phyloP scores from a whole-genome alignment of 2,329 filamentous ascomycete species.

The Xylaria sp. region DNA sequence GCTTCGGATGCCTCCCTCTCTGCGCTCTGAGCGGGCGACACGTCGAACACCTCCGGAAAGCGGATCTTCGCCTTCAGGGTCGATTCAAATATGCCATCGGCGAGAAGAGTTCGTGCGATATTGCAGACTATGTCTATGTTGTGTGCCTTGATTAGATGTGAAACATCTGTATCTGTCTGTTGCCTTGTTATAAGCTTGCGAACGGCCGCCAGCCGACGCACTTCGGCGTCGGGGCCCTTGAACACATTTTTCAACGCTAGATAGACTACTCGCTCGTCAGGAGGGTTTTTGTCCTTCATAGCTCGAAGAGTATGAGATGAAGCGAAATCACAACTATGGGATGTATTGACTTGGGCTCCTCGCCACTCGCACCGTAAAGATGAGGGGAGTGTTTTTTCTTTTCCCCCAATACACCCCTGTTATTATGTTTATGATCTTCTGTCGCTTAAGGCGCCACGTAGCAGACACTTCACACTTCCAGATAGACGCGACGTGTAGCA shows the following conservation, averaged over 20 bases:
- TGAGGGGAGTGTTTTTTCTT: not conserved
- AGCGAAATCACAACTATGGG: too few species aligned
- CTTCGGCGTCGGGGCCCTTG: constrained; percentile 17
- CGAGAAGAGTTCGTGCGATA: constrained; percentile 18
- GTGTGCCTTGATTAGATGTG: constrained; percentile 20
- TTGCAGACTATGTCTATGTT: constrained; percentile 19
- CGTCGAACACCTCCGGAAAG: constrained; percentile 25
- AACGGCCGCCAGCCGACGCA: constrained; percentile 12
- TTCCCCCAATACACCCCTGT: not conserved
- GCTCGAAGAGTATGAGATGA: not conserved
- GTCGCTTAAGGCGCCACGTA: constrained; percentile 17
- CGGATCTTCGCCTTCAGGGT: constrained; percentile 23
- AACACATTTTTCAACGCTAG: constrained; percentile 33
- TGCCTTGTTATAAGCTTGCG: constrained; percentile 16
- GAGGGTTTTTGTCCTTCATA: constrained; percentile 26
- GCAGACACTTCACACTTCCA: not conserved
- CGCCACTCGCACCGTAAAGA: not conserved
- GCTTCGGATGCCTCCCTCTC: constrained; percentile 24
- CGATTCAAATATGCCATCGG: constrained; percentile 19
- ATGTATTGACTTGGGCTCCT: not conserved
- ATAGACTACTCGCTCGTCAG: constrained; percentile 32
- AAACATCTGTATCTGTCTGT: constrained; percentile 6
- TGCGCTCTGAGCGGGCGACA: constrained; percentile 18
- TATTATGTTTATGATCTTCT: not conserved
- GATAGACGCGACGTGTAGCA: not conserved